Conservation (phyloP, 306 rosid genomes). For the Vigna nakashimae region DNA sequence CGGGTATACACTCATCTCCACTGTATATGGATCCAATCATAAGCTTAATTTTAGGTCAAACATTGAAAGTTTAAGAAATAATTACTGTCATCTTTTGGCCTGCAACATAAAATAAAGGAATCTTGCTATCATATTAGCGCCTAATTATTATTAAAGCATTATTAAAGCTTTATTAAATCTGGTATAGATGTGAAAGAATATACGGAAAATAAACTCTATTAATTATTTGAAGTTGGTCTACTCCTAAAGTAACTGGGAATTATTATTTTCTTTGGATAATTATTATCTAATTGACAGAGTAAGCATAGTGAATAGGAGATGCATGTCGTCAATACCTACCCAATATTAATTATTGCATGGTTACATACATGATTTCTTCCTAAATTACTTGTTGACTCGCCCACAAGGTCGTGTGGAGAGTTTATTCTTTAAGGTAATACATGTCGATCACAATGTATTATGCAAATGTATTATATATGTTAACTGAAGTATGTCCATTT, state of each 20-base stretch:
- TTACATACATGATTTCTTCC: too few relatives aligned
- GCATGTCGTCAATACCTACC: not conserved
- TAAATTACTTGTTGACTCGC: not conserved
- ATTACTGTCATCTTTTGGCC: not conserved
- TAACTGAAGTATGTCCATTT: too few relatives aligned
- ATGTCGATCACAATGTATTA: too few relatives aligned
- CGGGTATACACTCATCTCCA: not conserved
- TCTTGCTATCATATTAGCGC: not conserved
- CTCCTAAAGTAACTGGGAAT: too few relatives aligned
- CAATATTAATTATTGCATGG: not conserved
- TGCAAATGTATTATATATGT: too few relatives aligned
- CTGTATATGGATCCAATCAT: not conserved
- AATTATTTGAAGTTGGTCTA: not conserved
- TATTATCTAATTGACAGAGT: too few relatives aligned
- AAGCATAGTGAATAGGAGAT: too few relatives aligned
- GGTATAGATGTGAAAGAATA: not conserved
- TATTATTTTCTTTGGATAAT: too few relatives aligned
- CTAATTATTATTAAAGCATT: not conserved
- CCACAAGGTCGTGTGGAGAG: too few relatives aligned
- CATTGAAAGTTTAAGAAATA: not conserved
- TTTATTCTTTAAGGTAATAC: too few relatives aligned
- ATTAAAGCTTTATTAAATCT: not conserved
- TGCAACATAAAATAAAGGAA: not conserved
- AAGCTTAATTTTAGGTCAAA: conserved; percentile 13
- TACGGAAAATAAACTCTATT: not conserved